Percentiles rank a stretch among this genome's conserved stretches.
Evolutionary conservation across 495 filamentous ascomycete genomes (phyloP).

Genomic region (Lichenothelia convexa): DNA sequence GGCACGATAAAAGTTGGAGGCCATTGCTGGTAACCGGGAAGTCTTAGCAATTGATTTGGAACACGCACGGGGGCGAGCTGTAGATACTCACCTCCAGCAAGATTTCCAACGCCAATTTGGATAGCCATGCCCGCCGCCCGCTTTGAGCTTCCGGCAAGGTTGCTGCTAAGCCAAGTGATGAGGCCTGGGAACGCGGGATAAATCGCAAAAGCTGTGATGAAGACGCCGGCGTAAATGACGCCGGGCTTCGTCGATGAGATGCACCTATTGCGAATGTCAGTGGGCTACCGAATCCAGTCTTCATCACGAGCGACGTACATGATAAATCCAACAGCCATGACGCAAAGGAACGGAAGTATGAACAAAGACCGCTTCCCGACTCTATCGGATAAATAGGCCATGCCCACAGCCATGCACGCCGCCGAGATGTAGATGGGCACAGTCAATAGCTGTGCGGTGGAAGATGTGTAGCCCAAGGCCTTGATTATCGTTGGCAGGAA

Average conservation of each 20-base stretch:
- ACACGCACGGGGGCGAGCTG: background rate
- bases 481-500: conserved; percentile 43
- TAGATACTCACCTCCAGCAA: conserved; percentile 38
- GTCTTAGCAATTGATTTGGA: background rate
- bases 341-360: conserved; percentile 39
- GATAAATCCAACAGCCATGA: conserved; percentile 47
- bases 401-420: conserved; percentile 36
- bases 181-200: conserved; percentile 46
- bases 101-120: conserved; percentile 55
- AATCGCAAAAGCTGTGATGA: conserved; percentile 47
- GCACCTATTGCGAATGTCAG: conserved; percentile 40
- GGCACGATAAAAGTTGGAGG: conserved; percentile 57
- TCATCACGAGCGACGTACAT: conserved; percentile 31
- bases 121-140: conserved; percentile 55
- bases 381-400: conserved; percentile 42
- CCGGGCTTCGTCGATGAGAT: conserved; percentile 31
- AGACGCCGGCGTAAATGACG: conserved; percentile 56
- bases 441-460: conserved; percentile 50
- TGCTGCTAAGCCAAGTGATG: conserved; percentile 54
- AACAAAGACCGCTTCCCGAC: conserved; percentile 42
- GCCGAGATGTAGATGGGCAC: conserved; percentile 49
- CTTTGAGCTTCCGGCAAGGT: conserved; percentile 54
- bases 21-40: conserved; percentile 32
- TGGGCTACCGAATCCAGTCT: too few relatives aligned
- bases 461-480: conserved; percentile 31